Evolutionary conservation across 2,329 filamentous ascomycete genomes (phyloP), one percentile per base, ranked within the genome.

Genomic region (Thielaviopsis cerberus): DNA sequence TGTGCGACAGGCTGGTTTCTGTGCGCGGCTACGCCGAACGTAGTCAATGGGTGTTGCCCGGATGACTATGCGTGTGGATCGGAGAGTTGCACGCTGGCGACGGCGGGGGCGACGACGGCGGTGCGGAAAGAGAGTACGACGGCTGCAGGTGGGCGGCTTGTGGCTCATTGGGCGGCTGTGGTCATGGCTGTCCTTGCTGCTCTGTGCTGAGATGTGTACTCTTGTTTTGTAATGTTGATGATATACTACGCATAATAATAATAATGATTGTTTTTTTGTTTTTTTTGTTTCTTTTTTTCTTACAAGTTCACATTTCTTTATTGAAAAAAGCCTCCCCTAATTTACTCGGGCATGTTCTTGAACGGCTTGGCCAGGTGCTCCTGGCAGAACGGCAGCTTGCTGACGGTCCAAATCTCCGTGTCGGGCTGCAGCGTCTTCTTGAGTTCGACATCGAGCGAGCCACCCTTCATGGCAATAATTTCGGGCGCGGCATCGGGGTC

Each of bases 1-100:
- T 97, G 91, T 66, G 88, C 89, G 0, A 73, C 68, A 53, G 89
- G 88, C 4, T 97, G 91, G 91, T 85, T 80, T 62, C 63, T 96
- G 76, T 78, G 81, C 74, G 64, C 79, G 68, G 58, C 73, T 13
- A 72, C 71, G 2, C 76, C 70, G 0, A 77, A 78, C n/a, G 72
- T 77, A 0, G 80, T 84, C 0, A 82, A 88, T 0, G 89, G 88
- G 6, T 97, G 91, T 68, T 97, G 91, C 73, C 89, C 89, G 0
- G 76, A 71, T 50, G 86, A 87, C 1, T 94, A 84, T 68, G 69
- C 69, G 3, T 94, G 88, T 69, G 88, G 86, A 0, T 75, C 76
- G 22, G 78, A 77, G 23, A 88, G 83, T 67, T 94, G 88, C 70
- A 83, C 81, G 27, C 76, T 80, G 4, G 68, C 67, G 45, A 73